Evolutionary conservation across 192 early-diverging fungal species (phyloP).

Genomic region (Linnemannia schmuckeri): DNA sequence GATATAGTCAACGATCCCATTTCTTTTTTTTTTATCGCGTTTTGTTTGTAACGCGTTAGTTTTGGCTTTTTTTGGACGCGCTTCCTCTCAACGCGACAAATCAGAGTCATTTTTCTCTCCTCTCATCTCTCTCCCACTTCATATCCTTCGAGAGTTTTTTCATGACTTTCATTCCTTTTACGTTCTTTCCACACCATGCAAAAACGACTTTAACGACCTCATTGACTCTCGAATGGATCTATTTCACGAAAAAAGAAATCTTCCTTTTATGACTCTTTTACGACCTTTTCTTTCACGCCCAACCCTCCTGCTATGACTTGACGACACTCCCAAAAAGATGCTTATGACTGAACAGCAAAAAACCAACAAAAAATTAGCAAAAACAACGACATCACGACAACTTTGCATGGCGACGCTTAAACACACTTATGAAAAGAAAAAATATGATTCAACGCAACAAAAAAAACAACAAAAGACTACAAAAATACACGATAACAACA

Average conservation of each 20-base stretch:
- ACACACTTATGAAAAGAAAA: constrained; percentile 4
- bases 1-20: not conserved
- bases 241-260: not conserved
- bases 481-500: not conserved
- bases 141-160: constrained; percentile 2
- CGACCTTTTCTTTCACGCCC: not conserved
- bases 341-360: not conserved
- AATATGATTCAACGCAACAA: not conserved
- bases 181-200: not conserved
- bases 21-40: constrained; percentile 6
- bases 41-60: not conserved
- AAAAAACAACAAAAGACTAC: not conserved
- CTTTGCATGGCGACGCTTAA: not conserved
- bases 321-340: not conserved
- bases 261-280: not conserved
- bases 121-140: not conserved
- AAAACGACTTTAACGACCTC: not conserved
- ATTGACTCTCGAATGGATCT: not conserved
- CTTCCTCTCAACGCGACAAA: not conserved
- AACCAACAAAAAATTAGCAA: not conserved
- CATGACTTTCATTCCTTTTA: not conserved
- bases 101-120: not conserved
- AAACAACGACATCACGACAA: not conserved
- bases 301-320: not conserved
- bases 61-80: not conserved